These are phyloP conservation scores for Ambrosia artemisiifolia DNA, from an alignment of 129 eudicot species.

Conservation along the genomic window DNA sequence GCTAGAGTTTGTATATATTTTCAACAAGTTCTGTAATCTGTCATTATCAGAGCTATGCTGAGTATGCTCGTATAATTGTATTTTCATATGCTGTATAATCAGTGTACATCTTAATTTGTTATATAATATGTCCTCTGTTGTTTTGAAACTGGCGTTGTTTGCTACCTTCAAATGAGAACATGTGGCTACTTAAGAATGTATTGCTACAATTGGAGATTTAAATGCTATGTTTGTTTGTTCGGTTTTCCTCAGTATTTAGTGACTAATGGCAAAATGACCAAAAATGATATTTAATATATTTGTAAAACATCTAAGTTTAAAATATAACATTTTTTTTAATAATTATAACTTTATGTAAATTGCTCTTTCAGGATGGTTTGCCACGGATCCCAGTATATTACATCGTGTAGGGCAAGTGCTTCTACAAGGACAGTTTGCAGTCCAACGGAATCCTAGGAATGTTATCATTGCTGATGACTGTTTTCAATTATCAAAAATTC, in stretches of 20 bases:
- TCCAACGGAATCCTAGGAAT: conserved; percentile 72
- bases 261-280: not conserved
- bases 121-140: not conserved
- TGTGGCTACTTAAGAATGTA: not conserved
- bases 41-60: not conserved
- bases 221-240: not conserved
- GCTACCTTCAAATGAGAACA: not conserved
- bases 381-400: conserved; percentile 71
- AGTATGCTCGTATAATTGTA: too few relatives aligned
- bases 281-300: not conserved
- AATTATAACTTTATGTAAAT: conserved; percentile 1
- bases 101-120: too few relatives aligned
- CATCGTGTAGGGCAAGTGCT: conserved; percentile 81
- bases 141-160: not conserved
- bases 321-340: not conserved
- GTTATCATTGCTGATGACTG: conserved; percentile 84
- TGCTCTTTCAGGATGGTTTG: conserved; percentile 73
- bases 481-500: conserved; percentile 53
- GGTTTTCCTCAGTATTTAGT: not conserved
- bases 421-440: conserved; percentile 71
- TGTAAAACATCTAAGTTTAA: not conserved
- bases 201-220: not conserved
- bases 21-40: conserved; percentile 10
- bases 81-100: too few relatives aligned
- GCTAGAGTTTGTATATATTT: not conserved